Evolutionary conservation across 345 rosid species (phyloP).

Genomic region (Aquilaria malaccensis): DNA sequence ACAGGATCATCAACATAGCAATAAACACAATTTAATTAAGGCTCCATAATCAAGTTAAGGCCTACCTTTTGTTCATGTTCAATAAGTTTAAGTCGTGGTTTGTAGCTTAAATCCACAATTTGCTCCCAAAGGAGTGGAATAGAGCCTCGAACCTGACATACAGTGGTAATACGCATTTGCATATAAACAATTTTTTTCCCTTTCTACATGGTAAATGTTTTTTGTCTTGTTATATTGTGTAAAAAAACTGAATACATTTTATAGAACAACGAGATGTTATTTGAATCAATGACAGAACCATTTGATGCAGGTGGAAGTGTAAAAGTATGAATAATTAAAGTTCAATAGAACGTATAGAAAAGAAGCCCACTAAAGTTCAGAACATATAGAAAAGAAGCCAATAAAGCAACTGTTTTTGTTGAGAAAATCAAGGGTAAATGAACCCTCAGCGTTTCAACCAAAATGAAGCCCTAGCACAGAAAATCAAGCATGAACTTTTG

Average conservation of each 20-base stretch:
- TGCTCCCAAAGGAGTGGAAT: conserved; percentile 99
- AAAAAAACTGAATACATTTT: neutral
- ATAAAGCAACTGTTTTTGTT: neutral
- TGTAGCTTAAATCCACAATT: conserved; percentile 95
- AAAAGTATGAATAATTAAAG: neutral
- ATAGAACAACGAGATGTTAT: neutral
- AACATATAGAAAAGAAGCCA: neutral
- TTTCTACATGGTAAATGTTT: too few species aligned
- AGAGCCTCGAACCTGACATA: conserved; percentile 81
- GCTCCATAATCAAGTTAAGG: conserved; percentile 2
- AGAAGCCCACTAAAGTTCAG: neutral
- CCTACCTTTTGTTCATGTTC: conserved; percentile 60
- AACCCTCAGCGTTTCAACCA: too few species aligned
- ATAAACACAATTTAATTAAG: conserved; percentile 13
- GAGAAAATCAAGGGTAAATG: neutral
- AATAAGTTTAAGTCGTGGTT: conserved; percentile 70
- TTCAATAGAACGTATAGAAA: neutral
- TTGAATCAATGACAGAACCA: neutral
- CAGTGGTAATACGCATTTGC: conserved; percentile 10
- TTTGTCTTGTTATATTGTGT: too few species aligned
- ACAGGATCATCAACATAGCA: conserved; percentile 9
- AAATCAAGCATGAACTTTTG: too few species aligned
- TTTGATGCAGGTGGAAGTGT: neutral
- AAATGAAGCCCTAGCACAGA: too few species aligned
- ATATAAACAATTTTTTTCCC: neutral